Base-by-base conservation (phyloP, 2,329 filamentous ascomycete genomes). In the Phialophora verrucosa region DNA sequence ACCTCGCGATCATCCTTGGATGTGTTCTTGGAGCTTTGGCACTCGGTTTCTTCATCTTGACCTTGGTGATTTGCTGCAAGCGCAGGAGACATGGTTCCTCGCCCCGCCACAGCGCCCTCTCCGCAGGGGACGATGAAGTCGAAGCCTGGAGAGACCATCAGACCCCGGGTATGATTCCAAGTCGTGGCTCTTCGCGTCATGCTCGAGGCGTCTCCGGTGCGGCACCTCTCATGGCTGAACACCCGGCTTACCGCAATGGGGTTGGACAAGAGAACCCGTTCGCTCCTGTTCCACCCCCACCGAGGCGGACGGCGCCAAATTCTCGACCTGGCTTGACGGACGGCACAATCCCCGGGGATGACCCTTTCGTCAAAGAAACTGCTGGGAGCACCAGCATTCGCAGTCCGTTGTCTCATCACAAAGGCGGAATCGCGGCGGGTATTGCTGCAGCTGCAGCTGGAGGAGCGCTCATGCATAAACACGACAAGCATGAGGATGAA, bases 231-330 rank as follows among this genome's bases (percentile, higher is more conserved):
- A 72, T 73, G 70, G 58, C 69, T 7, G 63, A 73, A 29, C 69
- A 69, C 63, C 61, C 67, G 31, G 63, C 62, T 20, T 67, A 62
- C 56, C 66, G 66, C 20, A 53, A 44, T 44, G 23, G 38, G 20
- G 56, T 60, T 38, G 62, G 51, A 23, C 61, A 68, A 44, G 64
- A 71, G 61, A 73, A 73, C 54, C 71, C 71, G 23, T 73, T 73
- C 57, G 68, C 68, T 10, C 71, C 71, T 4, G 61, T 69, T 1
- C 66, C 69, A 38, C 71, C 71, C 11, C 70, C 70, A 62, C 70
- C 71, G 8, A 66, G 71, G 59, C 63, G 70, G 32, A 65, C 70
- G 20, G 58, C 70, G 14, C 64, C 65, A 4, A 66, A 68, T 59
- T 68, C 70, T 20, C 59, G 67, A 32, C 58, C 67, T 23, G 67